Evolutionary conservation across 2,329 filamentous ascomycete genomes (phyloP).

Genomic region (Daldinia eschscholtzii): DNA sequence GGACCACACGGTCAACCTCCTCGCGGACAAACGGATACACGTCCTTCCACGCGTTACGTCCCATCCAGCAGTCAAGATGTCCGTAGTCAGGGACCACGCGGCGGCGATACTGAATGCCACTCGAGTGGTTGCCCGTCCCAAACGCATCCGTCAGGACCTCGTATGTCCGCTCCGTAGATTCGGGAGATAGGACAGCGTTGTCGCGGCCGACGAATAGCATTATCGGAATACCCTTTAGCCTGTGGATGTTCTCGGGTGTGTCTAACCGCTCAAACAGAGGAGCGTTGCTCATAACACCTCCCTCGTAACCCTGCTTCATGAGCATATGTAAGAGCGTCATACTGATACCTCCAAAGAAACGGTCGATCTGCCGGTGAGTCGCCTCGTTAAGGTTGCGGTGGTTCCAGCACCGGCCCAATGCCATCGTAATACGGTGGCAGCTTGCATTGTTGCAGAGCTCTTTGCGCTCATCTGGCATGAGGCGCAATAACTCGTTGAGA

Average conservation of each 20-base stretch:
- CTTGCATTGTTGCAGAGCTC: constrained; percentile 72
- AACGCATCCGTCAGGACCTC: constrained; percentile 66
- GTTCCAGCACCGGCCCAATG: constrained; percentile 74
- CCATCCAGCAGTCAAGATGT: constrained; percentile 74
- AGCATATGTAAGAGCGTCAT: constrained; percentile 69
- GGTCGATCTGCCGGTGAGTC: constrained; percentile 72
- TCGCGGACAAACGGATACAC: constrained; percentile 69
- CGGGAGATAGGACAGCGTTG: constrained; percentile 68
- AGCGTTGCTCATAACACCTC: constrained; percentile 65
- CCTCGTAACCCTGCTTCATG: constrained; percentile 66
- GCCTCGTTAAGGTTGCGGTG: constrained; percentile 74
- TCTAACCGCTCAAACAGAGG: constrained; percentile 63
- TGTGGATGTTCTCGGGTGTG: constrained; percentile 62
- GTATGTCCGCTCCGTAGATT: constrained; percentile 66
- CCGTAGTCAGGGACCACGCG: constrained; percentile 69
- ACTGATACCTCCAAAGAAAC: constrained; percentile 72
- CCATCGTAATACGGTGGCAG: constrained; percentile 71
- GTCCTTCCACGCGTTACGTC: constrained; percentile 68
- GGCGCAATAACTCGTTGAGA: constrained; percentile 68
- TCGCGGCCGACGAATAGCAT: constrained; percentile 68
- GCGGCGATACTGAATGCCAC: constrained; percentile 62
- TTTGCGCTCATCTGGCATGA: constrained; percentile 65
- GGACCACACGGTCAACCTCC: constrained; percentile 66
- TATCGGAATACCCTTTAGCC: constrained; percentile 66
- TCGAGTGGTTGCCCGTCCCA: constrained; percentile 52